Conservation (phyloP, 352 stramenopile genomes). For the Pythium scleroteichum region DNA sequence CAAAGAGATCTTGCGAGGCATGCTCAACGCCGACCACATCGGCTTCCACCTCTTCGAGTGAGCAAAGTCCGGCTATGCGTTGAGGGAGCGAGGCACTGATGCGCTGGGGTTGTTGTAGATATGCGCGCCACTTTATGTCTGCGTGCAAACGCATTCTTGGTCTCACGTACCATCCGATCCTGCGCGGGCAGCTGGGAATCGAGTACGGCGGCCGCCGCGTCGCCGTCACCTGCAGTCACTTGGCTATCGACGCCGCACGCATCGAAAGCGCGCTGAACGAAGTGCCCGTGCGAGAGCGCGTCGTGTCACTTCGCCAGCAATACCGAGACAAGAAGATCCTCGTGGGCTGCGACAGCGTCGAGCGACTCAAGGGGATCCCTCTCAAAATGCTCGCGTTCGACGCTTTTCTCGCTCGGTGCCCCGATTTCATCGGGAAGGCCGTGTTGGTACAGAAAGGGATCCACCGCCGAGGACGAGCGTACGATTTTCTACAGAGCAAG, state of each 20-base stretch:
- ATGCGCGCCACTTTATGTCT: slow-evolving; percentile 90
- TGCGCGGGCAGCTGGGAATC: slow-evolving; percentile 90
- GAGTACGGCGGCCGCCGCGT: slow-evolving; percentile 95
- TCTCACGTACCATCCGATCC: slow-evolving; percentile 92
- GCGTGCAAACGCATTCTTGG: slow-evolving; percentile 93
- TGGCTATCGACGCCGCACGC: slow-evolving; percentile 61
- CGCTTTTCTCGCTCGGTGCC: slow-evolving; percentile 86
- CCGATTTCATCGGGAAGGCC: slow-evolving; percentile 80
- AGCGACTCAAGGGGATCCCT: slow-evolving; percentile 96
- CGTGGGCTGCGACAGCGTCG: slow-evolving; percentile 92
- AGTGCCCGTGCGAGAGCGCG: slow-evolving; percentile 46
- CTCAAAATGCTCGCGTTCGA: slow-evolving; percentile 97
- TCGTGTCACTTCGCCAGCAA: slow-evolving; percentile 61
- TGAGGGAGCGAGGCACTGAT: too few species aligned
- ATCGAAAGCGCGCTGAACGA: slow-evolving; percentile 56
- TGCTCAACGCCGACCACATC: slow-evolving; percentile 92
- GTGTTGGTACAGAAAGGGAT: slow-evolving; percentile 85
- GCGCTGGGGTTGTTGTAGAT: slow-evolving; percentile 33
- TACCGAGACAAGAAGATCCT: slow-evolving; percentile 86
- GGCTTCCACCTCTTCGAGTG: slow-evolving; percentile 95
- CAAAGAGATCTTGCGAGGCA: slow-evolving; percentile 88
- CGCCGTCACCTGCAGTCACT: slow-evolving; percentile 94
- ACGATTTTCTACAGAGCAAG: slow-evolving; percentile 94
- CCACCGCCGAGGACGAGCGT: slow-evolving; percentile 79
- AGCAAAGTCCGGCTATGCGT: too few species aligned